These are phyloP conservation scores for Elsinoe fawcettii DNA, from an alignment of 2,329 filamentous ascomycete species.

Conservation along the genomic window DNA sequence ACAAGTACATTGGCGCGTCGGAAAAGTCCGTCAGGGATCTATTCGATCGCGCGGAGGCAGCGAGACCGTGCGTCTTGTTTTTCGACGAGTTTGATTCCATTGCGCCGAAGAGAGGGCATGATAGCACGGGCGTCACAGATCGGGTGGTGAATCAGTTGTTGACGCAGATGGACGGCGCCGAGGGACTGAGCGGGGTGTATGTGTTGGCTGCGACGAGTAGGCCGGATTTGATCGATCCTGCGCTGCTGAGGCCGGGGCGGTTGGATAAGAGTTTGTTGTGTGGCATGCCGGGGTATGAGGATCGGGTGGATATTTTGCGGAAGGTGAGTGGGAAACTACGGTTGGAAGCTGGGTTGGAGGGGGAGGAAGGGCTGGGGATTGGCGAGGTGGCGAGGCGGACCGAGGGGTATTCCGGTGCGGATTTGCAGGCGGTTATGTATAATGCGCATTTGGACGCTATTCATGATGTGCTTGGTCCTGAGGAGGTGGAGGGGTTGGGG, in stretches of 20 bases:
- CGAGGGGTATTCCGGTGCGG: constrained; percentile 86
- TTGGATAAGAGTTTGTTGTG: constrained; percentile 90
- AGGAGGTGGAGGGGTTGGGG: constrained; percentile 24
- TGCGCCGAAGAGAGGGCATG: constrained; percentile 91
- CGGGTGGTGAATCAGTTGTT: constrained; percentile 96
- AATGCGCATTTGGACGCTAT: constrained; percentile 97
- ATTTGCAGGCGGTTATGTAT: constrained; percentile 88
- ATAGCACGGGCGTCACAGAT: constrained; percentile 96
- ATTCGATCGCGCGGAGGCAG: constrained; percentile 85
- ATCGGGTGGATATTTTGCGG: constrained; percentile 79
- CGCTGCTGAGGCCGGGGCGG: constrained; percentile 80
- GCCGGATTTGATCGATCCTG: constrained; percentile 92
- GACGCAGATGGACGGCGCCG: constrained; percentile 97
- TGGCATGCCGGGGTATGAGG: constrained; percentile 71
- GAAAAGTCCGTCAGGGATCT: constrained; percentile 94
- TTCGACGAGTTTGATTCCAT: constrained; percentile 99
- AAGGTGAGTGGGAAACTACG: constrained; percentile 77
- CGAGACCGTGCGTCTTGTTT: constrained; percentile 88
- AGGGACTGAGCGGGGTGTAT: constrained; percentile 89
- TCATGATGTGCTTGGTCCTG: constrained; percentile 69
- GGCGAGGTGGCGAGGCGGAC: constrained; percentile 70
- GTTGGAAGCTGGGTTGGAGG: constrained; percentile 57
- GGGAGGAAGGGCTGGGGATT: constrained; percentile 36
- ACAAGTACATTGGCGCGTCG: constrained; percentile 97
- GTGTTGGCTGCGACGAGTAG: constrained; percentile 89